These are phyloP conservation scores for Cucumis melo DNA, from an alignment of 306 rosid species.

Conservation along the genomic window DNA sequence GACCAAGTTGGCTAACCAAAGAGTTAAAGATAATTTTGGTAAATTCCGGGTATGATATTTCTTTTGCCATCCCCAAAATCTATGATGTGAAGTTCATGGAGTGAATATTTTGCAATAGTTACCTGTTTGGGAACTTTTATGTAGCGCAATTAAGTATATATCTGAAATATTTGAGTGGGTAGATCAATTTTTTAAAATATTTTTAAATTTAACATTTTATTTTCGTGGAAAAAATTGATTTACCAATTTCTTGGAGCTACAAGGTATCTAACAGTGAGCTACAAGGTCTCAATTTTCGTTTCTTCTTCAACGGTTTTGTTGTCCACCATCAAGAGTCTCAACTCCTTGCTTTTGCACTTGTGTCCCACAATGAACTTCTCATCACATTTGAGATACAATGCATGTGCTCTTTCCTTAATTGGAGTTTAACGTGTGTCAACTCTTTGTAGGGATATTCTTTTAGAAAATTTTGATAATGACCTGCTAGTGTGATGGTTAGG, in stretches of 20 bases:
- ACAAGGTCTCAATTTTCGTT: too few relatives aligned
- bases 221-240: background rate
- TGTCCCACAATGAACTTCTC: too few relatives aligned
- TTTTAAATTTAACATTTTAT: background rate
- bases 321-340: too few relatives aligned
- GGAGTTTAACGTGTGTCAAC: too few relatives aligned
- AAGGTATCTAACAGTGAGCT: background rate
- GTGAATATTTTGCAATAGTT: background rate
- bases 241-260: background rate
- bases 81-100: background rate
- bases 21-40: conserved; percentile 28
- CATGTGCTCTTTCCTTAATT: too few relatives aligned
- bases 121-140: background rate
- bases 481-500: too few relatives aligned
- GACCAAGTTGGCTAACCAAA: conserved; percentile 48
- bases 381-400: too few relatives aligned
- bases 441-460: too few relatives aligned
- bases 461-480: too few relatives aligned
- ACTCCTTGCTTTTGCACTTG: too few relatives aligned
- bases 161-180: background rate
- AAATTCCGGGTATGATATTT: conserved; percentile 47
- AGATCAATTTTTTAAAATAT: background rate
- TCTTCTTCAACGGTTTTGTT: too few relatives aligned
- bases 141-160: background rate
- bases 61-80: conserved; percentile 2